A percentile compares a stretch with the other conserved stretches of the same genome.
Conservation (phyloP, 2,329 filamentous ascomycete genomes). For the Ascochyta koolunga region DNA sequence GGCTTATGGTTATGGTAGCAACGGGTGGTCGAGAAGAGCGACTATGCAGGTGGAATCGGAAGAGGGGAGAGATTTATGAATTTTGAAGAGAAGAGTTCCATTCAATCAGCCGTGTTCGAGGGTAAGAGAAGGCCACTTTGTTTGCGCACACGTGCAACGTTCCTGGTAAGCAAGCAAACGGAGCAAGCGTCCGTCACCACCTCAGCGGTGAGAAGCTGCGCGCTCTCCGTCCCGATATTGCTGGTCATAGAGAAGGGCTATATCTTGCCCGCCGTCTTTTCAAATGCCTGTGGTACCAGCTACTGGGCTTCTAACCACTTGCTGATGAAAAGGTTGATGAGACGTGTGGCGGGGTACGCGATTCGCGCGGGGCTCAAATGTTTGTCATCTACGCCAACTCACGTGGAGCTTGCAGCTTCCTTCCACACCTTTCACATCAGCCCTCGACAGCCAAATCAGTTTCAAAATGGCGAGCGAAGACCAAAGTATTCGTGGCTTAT, state of each 20-base stretch:
- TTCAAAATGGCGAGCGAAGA: conserved; percentile 52
- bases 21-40: background rate
- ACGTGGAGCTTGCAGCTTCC: conserved; percentile 24
- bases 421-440: conserved; percentile 1
- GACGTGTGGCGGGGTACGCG: conserved; percentile 24
- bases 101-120: background rate
- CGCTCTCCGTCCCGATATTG: background rate
- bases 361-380: conserved; percentile 24
- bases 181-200: conserved; percentile 14
- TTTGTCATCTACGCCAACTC: conserved; percentile 30
- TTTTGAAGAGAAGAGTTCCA: background rate
- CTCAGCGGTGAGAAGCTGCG: conserved; percentile 6
- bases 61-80: background rate
- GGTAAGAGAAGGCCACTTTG: conserved; percentile 12
- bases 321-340: background rate
- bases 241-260: background rate
- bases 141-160: conserved; percentile 17
- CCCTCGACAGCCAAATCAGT: background rate
- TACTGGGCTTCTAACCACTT: background rate
- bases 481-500: conserved; percentile 62
- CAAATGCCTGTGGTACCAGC: background rate
- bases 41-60: background rate
- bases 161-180: conserved; percentile 24
- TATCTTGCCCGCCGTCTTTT: background rate
- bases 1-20: background rate